Conservation (phyloP, 78 protist genomes). For the Dictyostelium capitatum region DNA sequence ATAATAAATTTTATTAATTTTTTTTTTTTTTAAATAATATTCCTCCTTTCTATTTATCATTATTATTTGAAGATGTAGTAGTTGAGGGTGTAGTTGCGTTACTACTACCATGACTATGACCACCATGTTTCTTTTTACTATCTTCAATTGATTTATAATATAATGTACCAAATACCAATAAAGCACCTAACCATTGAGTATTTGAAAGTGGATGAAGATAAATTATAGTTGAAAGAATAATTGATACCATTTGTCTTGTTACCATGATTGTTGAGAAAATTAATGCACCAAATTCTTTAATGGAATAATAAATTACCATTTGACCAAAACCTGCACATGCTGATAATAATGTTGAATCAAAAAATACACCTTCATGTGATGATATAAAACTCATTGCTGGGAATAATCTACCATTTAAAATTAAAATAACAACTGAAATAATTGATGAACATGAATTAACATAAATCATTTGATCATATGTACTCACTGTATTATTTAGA, state of each 20-base stretch:
- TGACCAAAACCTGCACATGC: conserved; percentile 73
- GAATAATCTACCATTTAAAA: conserved; percentile 39
- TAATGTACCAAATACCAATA: conserved; percentile 78
- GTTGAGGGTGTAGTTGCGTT: not conserved
- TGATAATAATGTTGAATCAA: conserved; percentile 58
- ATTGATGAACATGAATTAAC: conserved; percentile 74
- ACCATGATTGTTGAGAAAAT: conserved; percentile 79
- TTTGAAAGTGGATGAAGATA: conserved; percentile 65
- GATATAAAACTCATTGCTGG: conserved; percentile 49
- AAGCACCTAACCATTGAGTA: conserved; percentile 79
- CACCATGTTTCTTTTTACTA: conserved; percentile 36
- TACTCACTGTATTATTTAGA: conserved; percentile 18
- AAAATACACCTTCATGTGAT: conserved; percentile 21
- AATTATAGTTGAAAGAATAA: conserved; percentile 65
- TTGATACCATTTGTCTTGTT: conserved; percentile 73
- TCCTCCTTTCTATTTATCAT: not conserved
- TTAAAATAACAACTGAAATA: conserved; percentile 19
- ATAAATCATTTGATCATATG: conserved; percentile 87
- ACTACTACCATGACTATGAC: conserved; percentile 29
- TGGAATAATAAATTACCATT: conserved; percentile 66
- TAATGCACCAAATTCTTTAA: conserved; percentile 84
- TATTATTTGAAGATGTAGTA: not conserved
- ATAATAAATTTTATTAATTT: not conserved
- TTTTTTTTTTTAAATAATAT: not conserved
- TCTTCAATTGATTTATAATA: conserved; percentile 76